These are phyloP conservation scores for Gossypium bickii DNA, from an alignment of 345 rosid species.

Conservation along the genomic window DNA sequence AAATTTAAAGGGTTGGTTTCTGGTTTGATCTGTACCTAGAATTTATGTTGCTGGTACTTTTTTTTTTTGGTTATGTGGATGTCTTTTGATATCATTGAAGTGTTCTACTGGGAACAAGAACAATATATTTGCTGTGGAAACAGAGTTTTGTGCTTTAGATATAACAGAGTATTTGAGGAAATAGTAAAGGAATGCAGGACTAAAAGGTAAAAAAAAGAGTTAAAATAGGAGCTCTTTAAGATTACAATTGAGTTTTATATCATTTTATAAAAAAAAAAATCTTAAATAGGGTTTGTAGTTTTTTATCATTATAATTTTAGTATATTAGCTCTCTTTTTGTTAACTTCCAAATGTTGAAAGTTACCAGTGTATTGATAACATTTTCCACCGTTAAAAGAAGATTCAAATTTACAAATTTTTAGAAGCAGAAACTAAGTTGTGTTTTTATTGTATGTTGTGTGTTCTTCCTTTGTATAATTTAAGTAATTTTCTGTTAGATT, in stretches of 20 bases:
- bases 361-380: slow-evolving; percentile 20
- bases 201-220: slow-evolving; percentile 4
- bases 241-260: slow-evolving; percentile 26
- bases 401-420: neutral
- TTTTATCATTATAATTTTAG: slow-evolving; percentile 3
- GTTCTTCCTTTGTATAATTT: neutral
- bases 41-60: too few relatives aligned
- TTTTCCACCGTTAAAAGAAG: neutral
- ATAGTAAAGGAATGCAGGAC: slow-evolving; percentile 12
- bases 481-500: neutral
- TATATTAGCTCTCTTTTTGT: neutral
- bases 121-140: too few relatives aligned
- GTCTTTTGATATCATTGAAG: too few relatives aligned
- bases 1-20: too few relatives aligned
- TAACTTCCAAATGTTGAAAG: slow-evolving; percentile 11
- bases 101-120: too few relatives aligned
- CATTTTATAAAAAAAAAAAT: slow-evolving; percentile 7
- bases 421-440: neutral
- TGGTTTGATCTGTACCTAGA: too few relatives aligned
- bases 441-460: neutral
- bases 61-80: too few relatives aligned
- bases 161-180: too few relatives aligned
- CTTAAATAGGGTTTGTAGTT: slow-evolving; percentile 20
- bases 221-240: slow-evolving; percentile 24
- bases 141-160: too few relatives aligned